Base-by-base conservation (phyloP, 2,329 filamentous ascomycete genomes). In the Nigrospora oryzae region DNA sequence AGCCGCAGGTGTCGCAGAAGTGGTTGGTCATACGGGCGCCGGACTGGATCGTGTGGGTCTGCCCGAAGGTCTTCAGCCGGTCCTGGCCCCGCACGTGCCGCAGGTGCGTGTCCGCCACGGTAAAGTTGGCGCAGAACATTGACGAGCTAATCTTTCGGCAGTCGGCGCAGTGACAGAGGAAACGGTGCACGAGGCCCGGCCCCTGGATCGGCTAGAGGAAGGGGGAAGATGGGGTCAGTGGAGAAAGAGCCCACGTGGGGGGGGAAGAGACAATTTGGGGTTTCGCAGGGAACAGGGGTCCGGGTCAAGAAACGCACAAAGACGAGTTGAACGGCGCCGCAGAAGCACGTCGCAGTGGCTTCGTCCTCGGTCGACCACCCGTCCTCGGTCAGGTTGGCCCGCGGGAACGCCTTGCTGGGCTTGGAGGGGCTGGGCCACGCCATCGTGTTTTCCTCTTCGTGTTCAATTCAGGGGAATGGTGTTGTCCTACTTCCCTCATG, bases 141-240 rank as follows among this genome's bases (percentile, higher is more conserved):
- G 77, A 79, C 0, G 77, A 75, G 0, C 76, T 81, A 48, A 83
- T 66, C 53, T 83, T 83, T 53, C 66, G 76, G 60, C 77, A 83
- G 60, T 83, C 78, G 32, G 62, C 57, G 57, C 79, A 83, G 63
- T 83, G 67, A 62, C 78, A 83, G 51, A 81, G 53, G 53, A 81
- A 81, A 5, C 65, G 70, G 47, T 63, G 60, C 15, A 74, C 49
- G 0, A 81, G 56, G 11, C 66, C 71, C 1, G 66, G 65, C 1
- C 60, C 66, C 48, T 69, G 51, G 15, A 62, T 70, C 2, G 74
- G 71, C 69, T 75, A 39, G 28, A 16, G 23, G 40, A 3, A 1
- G 7, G 28, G n/a, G 48, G 47, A 51, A 47, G 11, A 38, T 19
- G 31, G 12, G 8, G 11, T 11, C 11, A 14, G 11, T 40, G 35